Conservation (phyloP, 2,329 filamentous ascomycete species). For the Neophaeococcomyces aloes region DNA sequence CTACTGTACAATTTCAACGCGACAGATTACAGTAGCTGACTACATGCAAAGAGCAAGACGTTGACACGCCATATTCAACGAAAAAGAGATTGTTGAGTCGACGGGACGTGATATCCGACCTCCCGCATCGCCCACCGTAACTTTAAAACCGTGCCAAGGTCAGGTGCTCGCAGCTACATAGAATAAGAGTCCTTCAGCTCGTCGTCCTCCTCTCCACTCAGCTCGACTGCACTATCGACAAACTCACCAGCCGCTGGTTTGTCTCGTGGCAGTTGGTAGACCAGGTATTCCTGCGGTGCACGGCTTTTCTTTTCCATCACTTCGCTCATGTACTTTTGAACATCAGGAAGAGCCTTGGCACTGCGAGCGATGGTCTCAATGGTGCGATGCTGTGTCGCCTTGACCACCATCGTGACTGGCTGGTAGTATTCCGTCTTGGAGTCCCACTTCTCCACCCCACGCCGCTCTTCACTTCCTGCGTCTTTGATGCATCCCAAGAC, state of each 20-base stretch:
- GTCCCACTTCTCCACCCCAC: not conserved
- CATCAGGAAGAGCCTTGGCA: conserved; percentile 44
- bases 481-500: conserved; percentile 10
- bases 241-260: conserved; percentile 12
- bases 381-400: conserved; percentile 41
- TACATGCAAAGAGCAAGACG: too few species aligned
- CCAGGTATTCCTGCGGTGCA: conserved; percentile 46
- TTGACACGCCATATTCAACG: too few species aligned
- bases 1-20: not conserved
- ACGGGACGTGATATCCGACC: not conserved
- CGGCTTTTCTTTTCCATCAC: conserved; percentile 47
- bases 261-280: conserved; percentile 44
- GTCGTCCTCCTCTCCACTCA: conserved; percentile 20
- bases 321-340: conserved; percentile 45
- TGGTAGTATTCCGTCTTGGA: conserved; percentile 39
- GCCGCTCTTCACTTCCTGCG: conserved; percentile 2
- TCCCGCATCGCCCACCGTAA: not conserved
- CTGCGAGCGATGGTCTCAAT: conserved; percentile 47
- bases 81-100: too few species aligned
- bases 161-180: conserved; percentile 10
- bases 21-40: too few species aligned
- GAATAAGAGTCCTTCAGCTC: conserved; percentile 20
- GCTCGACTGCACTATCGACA: conserved; percentile 21
- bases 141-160: not conserved
- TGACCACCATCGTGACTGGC: conserved; percentile 47